Evolutionary conservation across 352 stramenopile genomes (phyloP).

Genomic region (Phytophthora pini): DNA sequence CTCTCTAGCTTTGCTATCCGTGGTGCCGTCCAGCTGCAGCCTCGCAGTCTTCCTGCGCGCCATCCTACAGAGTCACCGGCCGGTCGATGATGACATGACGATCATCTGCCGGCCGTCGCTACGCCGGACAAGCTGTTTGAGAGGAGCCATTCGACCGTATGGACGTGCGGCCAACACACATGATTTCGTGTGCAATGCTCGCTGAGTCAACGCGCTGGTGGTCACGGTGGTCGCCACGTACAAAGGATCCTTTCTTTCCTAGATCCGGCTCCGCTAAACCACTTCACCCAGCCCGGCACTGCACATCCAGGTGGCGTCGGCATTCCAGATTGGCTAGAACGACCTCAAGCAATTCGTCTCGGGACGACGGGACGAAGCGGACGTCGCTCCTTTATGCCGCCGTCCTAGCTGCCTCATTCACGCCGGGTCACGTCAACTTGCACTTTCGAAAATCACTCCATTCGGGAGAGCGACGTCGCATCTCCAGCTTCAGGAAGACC

Average conservation of each 20-base stretch:
- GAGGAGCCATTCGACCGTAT: slow-evolving; percentile 21
- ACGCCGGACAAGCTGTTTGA: slow-evolving; percentile 24
- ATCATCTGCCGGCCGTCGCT: slow-evolving; percentile 5
- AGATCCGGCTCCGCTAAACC: slow-evolving; percentile 13
- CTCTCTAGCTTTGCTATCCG: slow-evolving; percentile 2
- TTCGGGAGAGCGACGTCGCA: background rate
- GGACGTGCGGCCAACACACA: background rate
- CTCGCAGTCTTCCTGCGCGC: slow-evolving; percentile 8
- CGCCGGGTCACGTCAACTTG: slow-evolving; percentile 30
- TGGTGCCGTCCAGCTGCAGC: slow-evolving; percentile 11
- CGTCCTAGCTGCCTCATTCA: slow-evolving; percentile 13
- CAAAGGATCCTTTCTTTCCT: slow-evolving; percentile 18
- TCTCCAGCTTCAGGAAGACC: background rate
- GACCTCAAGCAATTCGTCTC: slow-evolving; percentile 22
- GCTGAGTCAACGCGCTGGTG: slow-evolving; percentile 17
- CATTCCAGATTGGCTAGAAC: slow-evolving; percentile 10
- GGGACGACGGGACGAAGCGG: slow-evolving; percentile 31
- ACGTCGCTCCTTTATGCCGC: slow-evolving; percentile 24
- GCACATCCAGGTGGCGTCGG: slow-evolving; percentile 23
- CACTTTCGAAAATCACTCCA: slow-evolving; percentile 26
- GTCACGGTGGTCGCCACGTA: background rate
- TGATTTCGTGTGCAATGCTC: slow-evolving; percentile 15
- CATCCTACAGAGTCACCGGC: background rate
- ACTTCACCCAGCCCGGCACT: slow-evolving; percentile 12
- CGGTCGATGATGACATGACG: slow-evolving; percentile 20